Base-by-base conservation (phyloP, 345 rosid species). In the Salix viminalis region DNA sequence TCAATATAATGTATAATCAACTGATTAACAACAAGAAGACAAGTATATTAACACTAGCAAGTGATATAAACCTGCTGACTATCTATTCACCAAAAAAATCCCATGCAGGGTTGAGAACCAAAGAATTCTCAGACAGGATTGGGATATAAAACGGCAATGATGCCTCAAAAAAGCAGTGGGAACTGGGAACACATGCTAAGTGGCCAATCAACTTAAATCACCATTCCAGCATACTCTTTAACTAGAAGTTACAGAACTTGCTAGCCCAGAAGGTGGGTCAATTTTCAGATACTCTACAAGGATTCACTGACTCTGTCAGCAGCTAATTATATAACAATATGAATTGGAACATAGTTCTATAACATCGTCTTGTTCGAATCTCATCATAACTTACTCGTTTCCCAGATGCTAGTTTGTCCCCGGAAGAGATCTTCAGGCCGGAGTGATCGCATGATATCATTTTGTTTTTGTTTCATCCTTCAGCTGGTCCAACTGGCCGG, bases 401-500 rank as follows among this genome's bases (percentile, higher is more conserved):
- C 58, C 23, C 58, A 52, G n/a, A 52, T 18, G 2, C 23, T 19
- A 16, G 58, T 19, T 2, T 52, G 58, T 19, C 58, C n/a, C 61
- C 3, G 19, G 36, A 52, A 18, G 9, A 34, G 7, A 44, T 23
- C 50, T n/a, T n/a, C 24, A 15, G 42, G 46, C 41, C 50, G 18
- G 2, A 21, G 41, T 15, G 21, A 61, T 13, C 7, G 16, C 4
- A 5, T 9, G 4, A 3, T 14, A 58, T 61, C 30, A 58, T 48
- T 2, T 67, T 4, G 37, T 34, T 32, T 23, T 24, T 37, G 14
- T 12, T 19, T 39, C 41, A 39, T 15, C 41, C 15, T 21, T 73
- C 62, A 68, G 26, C 24, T 61, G 37, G 26, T 70, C 84, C 81
- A 75, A 36, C n/a, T 60, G 7, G 79, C 66, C 2, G 79, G 80